Evolutionary conservation across 805 yeast species (phyloP).

Genomic region (Candida ascalaphidarum): DNA sequence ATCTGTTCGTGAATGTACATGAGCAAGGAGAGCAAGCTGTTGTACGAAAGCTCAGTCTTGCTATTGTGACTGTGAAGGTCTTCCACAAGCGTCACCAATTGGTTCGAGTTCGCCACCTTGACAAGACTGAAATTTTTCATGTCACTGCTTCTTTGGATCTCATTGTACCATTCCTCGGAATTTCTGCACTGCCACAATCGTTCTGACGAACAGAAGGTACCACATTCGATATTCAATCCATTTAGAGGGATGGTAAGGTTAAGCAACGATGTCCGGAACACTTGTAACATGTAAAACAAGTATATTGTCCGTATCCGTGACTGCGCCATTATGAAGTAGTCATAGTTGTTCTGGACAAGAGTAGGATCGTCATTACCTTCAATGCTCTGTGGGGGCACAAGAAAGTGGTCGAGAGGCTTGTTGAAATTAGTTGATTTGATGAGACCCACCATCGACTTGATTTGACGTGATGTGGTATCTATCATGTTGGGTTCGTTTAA

Average conservation of each 20-base stretch:
- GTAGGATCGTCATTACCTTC: constrained; percentile 13
- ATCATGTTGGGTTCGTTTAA: constrained; percentile 45
- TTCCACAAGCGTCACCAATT: constrained; percentile 35
- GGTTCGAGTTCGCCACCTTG: constrained; percentile 49
- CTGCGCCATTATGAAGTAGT: constrained; percentile 47
- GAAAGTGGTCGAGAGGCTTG: constrained; percentile 38
- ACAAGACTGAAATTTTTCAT: constrained; percentile 28
- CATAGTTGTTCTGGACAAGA: constrained; percentile 33
- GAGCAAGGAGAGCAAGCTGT: constrained; percentile 46
- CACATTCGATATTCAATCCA: constrained; percentile 45
- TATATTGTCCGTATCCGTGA: constrained; percentile 48
- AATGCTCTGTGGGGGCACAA: constrained; percentile 29
- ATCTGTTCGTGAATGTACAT: constrained; percentile 63
- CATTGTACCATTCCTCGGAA: constrained; percentile 42
- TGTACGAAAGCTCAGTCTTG: constrained; percentile 34
- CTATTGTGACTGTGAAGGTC: constrained; percentile 34
- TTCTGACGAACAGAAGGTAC: constrained; percentile 55
- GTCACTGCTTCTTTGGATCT: no score
- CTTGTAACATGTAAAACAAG: constrained; percentile 41
- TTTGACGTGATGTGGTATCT: constrained; percentile 43
- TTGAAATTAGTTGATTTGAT: constrained; percentile 45
- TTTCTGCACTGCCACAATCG: constrained; percentile 49
- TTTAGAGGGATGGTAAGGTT: constrained; percentile 33
- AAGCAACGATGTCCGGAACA: constrained; percentile 36
- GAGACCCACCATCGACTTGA: constrained; percentile 45